Base-by-base conservation (phyloP, 768 basidiomycete species). In the Psilocybe sp. region DNA sequence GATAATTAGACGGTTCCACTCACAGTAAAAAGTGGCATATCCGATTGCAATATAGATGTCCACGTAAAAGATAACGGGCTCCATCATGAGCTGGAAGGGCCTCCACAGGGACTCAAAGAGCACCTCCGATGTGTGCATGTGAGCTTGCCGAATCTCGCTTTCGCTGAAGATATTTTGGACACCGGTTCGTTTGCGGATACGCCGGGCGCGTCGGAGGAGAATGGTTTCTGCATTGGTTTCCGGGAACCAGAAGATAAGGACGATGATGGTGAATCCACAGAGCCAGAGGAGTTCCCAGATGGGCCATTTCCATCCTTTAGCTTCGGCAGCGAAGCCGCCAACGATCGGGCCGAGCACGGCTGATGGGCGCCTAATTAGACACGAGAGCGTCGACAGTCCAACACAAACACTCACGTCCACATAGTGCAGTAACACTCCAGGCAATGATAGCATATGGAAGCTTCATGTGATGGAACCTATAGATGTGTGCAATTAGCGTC, bases 171-270 rank as follows among this genome's bases (percentile, higher is more conserved):
- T 19, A 13, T 38, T 31, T 5, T 34, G 36, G 14, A 19, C 37
- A 6, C 46, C 46, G 13, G 36, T 47, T 15, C 33, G 11, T 15
- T 34, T 16, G 18, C 46, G 35, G 15, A 47, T 34, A 10, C 46
- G 35, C 18, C 35, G 8, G 3, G 46, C 46, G 32, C 46, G 46
- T 11, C 19, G 33, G 18, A 47, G 46, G 12, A 47, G 46, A 19
- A 47, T 47, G 35, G 46, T 47, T 15, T 47, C 46, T 5, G 46
- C 35, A 19, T 47, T 47, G 46, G 46, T 47, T 31, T 47, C 46
- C n/a, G 46, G 46, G 16, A 36, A 35, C 46, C 33, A 36, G 12
- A 47, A 47, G 33, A 47, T 47, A 14, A 47, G 32, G 5, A 47
- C 18, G 37, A 47, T 47, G 35, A 47, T 23, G 14, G 46, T 47